Evolutionary conservation across 345 rosid genomes (phyloP).

Genomic region (Brassica carinata): DNA sequence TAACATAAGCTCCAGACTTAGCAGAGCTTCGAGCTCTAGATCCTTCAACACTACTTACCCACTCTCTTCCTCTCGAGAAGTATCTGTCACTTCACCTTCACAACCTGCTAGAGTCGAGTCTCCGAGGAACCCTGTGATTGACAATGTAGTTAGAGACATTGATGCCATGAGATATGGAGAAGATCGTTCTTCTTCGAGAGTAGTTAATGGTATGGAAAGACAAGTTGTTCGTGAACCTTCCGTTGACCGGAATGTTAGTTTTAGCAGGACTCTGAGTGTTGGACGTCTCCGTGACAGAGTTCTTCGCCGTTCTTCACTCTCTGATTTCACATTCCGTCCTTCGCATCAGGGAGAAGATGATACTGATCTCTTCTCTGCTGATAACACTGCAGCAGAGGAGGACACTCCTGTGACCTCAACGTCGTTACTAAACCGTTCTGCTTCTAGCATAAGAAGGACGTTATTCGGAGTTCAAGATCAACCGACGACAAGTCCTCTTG

Average conservation of each 20-base stretch:
- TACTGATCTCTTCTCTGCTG: conserved; percentile 48
- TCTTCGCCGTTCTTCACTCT: conserved; percentile 71
- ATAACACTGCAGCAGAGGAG: conserved; percentile 44
- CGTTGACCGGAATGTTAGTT: conserved; percentile 71
- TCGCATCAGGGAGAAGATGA: conserved; percentile 54
- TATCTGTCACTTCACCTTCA: conserved; percentile 38
- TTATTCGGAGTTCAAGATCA: conserved; percentile 56
- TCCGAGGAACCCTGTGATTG: conserved; percentile 39
- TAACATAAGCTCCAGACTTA: conserved; percentile 71
- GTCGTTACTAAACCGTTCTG: conserved; percentile 46
- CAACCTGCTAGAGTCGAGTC: conserved; percentile 47
- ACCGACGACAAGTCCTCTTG: conserved; percentile 59
- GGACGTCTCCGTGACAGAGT: conserved; percentile 98
- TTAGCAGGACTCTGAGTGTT: conserved; percentile 92
- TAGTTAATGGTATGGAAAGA: conserved; percentile 51
- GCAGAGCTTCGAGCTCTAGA: conserved; percentile 76
- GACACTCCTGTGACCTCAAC: conserved; percentile 41
- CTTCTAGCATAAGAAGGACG: conserved; percentile 54
- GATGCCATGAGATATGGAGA: conserved; percentile 33
- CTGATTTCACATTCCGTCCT: conserved; percentile 60
- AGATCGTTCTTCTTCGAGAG: conserved; percentile 45
- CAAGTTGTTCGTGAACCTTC: conserved; percentile 61
- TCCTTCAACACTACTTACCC: conserved; percentile 69
- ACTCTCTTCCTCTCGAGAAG: conserved; percentile 46
- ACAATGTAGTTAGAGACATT: conserved; percentile 1